Base-by-base conservation (phyloP, 2,329 filamentous ascomycete species). In the Aspergillus floridensis region DNA sequence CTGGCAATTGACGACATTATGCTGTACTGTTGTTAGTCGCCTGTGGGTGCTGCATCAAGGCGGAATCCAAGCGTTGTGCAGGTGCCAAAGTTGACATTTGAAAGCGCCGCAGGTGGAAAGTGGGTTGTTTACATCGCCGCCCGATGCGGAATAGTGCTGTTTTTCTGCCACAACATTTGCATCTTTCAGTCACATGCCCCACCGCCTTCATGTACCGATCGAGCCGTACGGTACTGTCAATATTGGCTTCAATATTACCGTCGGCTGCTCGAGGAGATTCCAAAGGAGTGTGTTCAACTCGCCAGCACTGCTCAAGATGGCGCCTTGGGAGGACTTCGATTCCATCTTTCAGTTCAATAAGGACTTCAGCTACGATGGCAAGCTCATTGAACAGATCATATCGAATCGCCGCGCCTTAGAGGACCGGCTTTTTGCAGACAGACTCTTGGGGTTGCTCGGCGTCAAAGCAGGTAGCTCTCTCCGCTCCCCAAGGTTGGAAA, bases 361-460 rank as follows among this genome's bases (percentile, higher is more conserved):
- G 5, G 81, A 84, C 5, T 85, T 85, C 59, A 81, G 84, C 2
- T 91, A 90, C 73, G 84, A 86, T 69, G 81, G 85, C 59, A 82
- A 83, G 61, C 74, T 82, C 32, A 77, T 86, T 57, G 82, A 87
- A 51, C 82, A 86, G 51, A 90, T 92, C 57, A 82, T 88, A 60
- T 77, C 81, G 31, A 85, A 85, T 70, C 87, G 90, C 66, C 89
- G 87, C 69, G 82, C 77, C 52, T 81, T 92, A 21, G 86, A 88
- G 61, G 88, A 89, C 65, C 80, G 83, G 59, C 84, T 93, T 59
- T 96, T 95, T 75, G 88, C 93, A 70, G 91, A 96, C 73, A 86
- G 89, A 56, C 85, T 96, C 46, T 79, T 95, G 61, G 85, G 84
- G 57, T 82, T 88, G 0, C 79, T 93, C 29, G 86, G 88, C 29